These are phyloP conservation scores for Malassezia obtusa DNA, from an alignment of 1,284 basidiomycete species.

Conservation along the genomic window DNA sequence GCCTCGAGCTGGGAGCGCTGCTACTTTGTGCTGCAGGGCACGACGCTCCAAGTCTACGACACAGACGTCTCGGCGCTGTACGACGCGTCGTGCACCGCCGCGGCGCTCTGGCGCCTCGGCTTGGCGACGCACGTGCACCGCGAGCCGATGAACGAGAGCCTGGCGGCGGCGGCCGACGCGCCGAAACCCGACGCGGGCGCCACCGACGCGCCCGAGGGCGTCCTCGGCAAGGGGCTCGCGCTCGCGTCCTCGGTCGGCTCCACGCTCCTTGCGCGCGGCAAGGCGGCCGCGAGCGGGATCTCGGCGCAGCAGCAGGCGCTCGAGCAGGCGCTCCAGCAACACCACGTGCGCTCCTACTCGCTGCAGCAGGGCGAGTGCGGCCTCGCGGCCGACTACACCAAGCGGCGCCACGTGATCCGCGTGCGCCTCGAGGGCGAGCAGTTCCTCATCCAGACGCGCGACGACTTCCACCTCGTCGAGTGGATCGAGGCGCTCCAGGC, in stretches of 20 bases:
- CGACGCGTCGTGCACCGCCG: background rate
- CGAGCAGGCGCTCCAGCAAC: slow-evolving; percentile 17
- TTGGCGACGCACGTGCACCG: slow-evolving; percentile 35
- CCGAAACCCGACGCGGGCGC: background rate
- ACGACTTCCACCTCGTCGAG: slow-evolving; percentile 74
- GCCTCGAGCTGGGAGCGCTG: slow-evolving; percentile 84
- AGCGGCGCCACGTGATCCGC: slow-evolving; percentile 88
- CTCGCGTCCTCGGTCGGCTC: background rate
- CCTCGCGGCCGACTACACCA: slow-evolving; percentile 85
- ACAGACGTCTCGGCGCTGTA: slow-evolving; percentile 48
- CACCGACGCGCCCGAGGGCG: background rate
- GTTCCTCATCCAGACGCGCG: slow-evolving; percentile 81
- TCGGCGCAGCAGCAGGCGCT: background rate
- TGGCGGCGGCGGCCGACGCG: slow-evolving; percentile 16
- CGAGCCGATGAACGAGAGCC: slow-evolving; percentile 19
- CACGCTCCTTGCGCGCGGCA: background rate
- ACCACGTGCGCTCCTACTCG: slow-evolving; percentile 59
- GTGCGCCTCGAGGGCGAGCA: slow-evolving; percentile 88
- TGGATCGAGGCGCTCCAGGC: slow-evolving; percentile 97
- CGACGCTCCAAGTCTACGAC: slow-evolving; percentile 72
- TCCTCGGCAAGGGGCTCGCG: background rate
- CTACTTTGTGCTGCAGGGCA: slow-evolving; percentile 85
- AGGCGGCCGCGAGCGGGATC: background rate
- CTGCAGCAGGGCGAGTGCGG: slow-evolving; percentile 85
- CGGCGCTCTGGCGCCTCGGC: slow-evolving; percentile 15